Base-by-base conservation (phyloP, 805 yeast species). In the Kodamaea hsintzibuensis region DNA sequence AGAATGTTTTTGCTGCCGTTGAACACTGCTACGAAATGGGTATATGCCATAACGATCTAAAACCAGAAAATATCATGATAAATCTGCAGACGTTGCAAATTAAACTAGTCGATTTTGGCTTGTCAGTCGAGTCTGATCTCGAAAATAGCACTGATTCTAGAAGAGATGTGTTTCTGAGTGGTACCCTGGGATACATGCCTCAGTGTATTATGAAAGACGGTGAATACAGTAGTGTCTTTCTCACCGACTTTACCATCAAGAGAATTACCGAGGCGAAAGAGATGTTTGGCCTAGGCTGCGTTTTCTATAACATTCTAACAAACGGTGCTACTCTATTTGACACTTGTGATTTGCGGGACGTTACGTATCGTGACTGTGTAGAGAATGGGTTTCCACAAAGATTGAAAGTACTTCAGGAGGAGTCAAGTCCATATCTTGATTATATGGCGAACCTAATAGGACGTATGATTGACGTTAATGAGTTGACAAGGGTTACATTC, bases 41-140 rank as follows among this genome's bases (percentile, higher is more conserved):
- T 7, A 40, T 53, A 30, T 39, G 37, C 27, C 55, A 49, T 40
- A 53, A 53, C 37, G 55, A 53, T 35, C 14, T 53, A 16, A 53
- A 53, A 33, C 51, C 52, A 7, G 55, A 54, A 33, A 53, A 53
- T 13, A 49, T 53, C 33, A 40, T 48, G 50, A 42, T 49, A 22
- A 45, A 45, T 38, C 10, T 30, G 42, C 38, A 17, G 6, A 44
- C 52, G 25, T 19, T 37, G 5, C 22, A 53, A 16, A 48, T 53
- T 8, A 46, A 42, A 30, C 47, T 53, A 5, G 39, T 53, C 14
- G 55, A 53, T 33, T 53, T 53, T 39, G 55, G 55, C 0, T 49
- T 53, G n/a, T 48, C 55, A 5, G 16, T 45, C 12, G 2, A 22
- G n/a, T 17, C 44, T 7, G 13, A 16, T 10, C 17, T 40, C 2